Evolutionary conservation across 1,284 basidiomycete species (phyloP).

Genomic region (Cystobasidium pallidum): DNA sequence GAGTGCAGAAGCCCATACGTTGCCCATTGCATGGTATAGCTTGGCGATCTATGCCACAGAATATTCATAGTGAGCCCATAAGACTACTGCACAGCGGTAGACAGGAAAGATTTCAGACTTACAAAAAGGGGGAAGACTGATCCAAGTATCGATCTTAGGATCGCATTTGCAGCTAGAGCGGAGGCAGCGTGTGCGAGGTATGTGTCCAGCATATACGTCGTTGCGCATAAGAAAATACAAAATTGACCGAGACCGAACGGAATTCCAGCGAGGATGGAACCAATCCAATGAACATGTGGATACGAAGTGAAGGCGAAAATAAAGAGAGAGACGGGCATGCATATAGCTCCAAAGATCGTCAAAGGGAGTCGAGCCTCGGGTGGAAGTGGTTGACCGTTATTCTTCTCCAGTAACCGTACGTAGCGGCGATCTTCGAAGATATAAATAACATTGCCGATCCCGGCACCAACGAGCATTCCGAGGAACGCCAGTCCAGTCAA

Average conservation of each 20-base stretch:
- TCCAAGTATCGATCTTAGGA: slow-evolving; percentile 24
- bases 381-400: slow-evolving; percentile 62
- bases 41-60: slow-evolving; percentile 14
- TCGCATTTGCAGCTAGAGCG: slow-evolving; percentile 69
- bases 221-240: slow-evolving; percentile 56
- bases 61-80: too few species aligned
- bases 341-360: slow-evolving; percentile 63
- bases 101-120: neutral
- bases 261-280: slow-evolving; percentile 66
- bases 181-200: slow-evolving; percentile 65
- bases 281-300: slow-evolving; percentile 66
- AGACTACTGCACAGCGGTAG: too few species aligned
- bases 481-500: slow-evolving; percentile 68
- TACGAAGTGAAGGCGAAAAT: slow-evolving; percentile 65
- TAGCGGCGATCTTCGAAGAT: slow-evolving; percentile 65
- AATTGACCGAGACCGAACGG: slow-evolving; percentile 61
- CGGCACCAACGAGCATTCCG: slow-evolving; percentile 53
- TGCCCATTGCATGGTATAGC: slow-evolving; percentile 38
- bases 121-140: slow-evolving; percentile 41
- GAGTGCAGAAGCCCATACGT: slow-evolving; percentile 22
- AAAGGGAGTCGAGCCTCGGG: slow-evolving; percentile 64
- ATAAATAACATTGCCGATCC: slow-evolving; percentile 57
- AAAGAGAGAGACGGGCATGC: slow-evolving; percentile 67
- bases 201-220: slow-evolving; percentile 60
- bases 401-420: slow-evolving; percentile 60